Base-by-base conservation (phyloP, 2,329 filamentous ascomycete genomes). In the Microcera coccophila region DNA sequence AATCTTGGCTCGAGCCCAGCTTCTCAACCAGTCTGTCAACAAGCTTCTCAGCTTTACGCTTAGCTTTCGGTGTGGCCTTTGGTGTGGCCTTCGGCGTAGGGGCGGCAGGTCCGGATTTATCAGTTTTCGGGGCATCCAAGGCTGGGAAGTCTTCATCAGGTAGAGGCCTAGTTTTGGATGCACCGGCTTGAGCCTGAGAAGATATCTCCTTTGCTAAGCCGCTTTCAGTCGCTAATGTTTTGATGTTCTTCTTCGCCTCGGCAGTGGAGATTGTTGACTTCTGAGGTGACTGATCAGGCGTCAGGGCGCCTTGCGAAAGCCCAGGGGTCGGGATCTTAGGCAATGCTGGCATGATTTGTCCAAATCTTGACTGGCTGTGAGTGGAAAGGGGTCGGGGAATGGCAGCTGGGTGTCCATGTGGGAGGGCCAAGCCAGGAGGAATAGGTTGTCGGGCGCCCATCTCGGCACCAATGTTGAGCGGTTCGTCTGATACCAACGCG, bases 81-180 rank as follows among this genome's bases (percentile, higher is more conserved):
- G 63, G 62, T 33, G 63, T 62, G 38, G 57, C 57, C 39, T 61
- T 68, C 5, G 64, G 57, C 1, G 61, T 60, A 1, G 65, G 62
- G 10, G 65, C 69, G 1, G 68, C 57, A 3, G 66, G 63, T 58
- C 31, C 61, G 40, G 34, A 61, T 59, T 24, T 61, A 54, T 17
- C 52, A 36, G 28, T 69, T 65, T 33, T 62, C 17, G 69, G 63
- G 9, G 74, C 66, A 47, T 76, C 70, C 5, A 84, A 64, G 3
- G 78, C 74, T 10, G 81, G 81, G 52, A 83, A 84, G 51, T 84
- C 80, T 52, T 83, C 79, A 18, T 81, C 76, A 45, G 80, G 73
- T 34, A 82, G 61, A 21, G 74, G 47, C 29, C 42, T 36, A 35
- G 40, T 52, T 39, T 47, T 54, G 1, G 50, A 24, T 35, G 55